These are phyloP conservation scores for Caloboletus firmus DNA, from an alignment of 1,284 basidiomycete species.

Conservation along the genomic window DNA sequence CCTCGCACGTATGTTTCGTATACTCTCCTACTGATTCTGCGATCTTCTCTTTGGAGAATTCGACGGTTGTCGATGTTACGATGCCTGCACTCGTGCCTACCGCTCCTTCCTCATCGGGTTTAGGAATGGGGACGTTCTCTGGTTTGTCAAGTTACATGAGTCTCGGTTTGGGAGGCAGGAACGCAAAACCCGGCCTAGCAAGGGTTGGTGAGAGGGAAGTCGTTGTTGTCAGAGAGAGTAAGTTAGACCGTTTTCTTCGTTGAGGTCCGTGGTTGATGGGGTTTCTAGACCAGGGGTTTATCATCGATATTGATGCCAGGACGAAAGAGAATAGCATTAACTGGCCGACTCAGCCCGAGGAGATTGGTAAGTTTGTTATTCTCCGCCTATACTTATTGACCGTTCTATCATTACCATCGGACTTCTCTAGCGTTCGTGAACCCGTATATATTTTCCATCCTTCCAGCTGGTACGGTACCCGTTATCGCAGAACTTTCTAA, in stretches of 20 bases:
- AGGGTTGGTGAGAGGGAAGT: conserved; percentile 67
- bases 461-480: conserved; percentile 67
- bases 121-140: conserved; percentile 65
- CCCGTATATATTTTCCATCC: conserved; percentile 82
- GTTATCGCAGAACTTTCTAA: conserved; percentile 23
- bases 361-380: conserved; percentile 54
- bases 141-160: conserved; percentile 88
- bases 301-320: conserved; percentile 72
- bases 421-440: conserved; percentile 63
- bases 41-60: conserved; percentile 66
- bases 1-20: conserved; percentile 68
- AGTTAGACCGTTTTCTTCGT: conserved; percentile 32
- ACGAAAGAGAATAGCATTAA: conserved; percentile 61
- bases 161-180: conserved; percentile 71
- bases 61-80: conserved; percentile 57
- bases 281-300: conserved; percentile 67
- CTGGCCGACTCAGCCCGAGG: conserved; percentile 83
- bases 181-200: conserved; percentile 65
- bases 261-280: background rate
- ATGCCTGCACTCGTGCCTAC: conserved; percentile 44
- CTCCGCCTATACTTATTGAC: background rate
- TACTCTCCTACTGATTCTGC: conserved; percentile 77
- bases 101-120: conserved; percentile 44
- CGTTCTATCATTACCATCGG: background rate
- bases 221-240: conserved; percentile 80